Conservation (phyloP, 129 eudicot species). For the Chrysanthemum seticuspe region DNA sequence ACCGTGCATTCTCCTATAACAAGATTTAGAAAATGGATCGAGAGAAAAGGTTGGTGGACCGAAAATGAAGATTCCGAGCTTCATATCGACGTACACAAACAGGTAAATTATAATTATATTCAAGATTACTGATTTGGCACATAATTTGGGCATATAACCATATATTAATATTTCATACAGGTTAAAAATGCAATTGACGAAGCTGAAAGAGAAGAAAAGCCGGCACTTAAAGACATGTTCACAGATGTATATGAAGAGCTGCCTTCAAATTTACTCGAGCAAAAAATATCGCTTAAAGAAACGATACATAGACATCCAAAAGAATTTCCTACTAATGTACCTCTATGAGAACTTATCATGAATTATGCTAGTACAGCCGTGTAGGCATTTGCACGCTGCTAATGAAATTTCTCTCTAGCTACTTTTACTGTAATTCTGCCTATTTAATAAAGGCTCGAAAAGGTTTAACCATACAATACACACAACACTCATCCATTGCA, state of each 20-base stretch:
- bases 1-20: neutral
- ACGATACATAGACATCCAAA: neutral
- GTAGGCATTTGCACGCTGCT: too few species aligned
- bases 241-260: neutral
- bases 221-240: neutral
- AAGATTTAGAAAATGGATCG: conserved; percentile 4
- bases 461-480: too few species aligned
- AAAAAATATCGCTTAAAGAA: neutral
- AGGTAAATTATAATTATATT: neutral
- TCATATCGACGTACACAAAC: neutral
- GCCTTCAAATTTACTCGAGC: neutral
- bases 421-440: too few species aligned
- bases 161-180: neutral
- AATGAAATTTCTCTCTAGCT: too few species aligned
- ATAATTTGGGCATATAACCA: neutral
- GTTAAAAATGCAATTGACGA: neutral
- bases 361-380: too few species aligned
- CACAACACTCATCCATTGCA: too few species aligned
- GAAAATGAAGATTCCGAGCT: conserved; percentile 2
- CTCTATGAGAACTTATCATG: too few species aligned
- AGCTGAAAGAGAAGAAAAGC: neutral
- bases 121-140: neutral
- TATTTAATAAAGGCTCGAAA: too few species aligned
- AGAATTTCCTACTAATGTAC: neutral
- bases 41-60: conserved; percentile 15